Percentiles rank a stretch among this genome's conserved stretches.
These are phyloP conservation scores for Catharanthus roseus DNA, from an alignment of 257 asterid species.

Conservation along the genomic window DNA sequence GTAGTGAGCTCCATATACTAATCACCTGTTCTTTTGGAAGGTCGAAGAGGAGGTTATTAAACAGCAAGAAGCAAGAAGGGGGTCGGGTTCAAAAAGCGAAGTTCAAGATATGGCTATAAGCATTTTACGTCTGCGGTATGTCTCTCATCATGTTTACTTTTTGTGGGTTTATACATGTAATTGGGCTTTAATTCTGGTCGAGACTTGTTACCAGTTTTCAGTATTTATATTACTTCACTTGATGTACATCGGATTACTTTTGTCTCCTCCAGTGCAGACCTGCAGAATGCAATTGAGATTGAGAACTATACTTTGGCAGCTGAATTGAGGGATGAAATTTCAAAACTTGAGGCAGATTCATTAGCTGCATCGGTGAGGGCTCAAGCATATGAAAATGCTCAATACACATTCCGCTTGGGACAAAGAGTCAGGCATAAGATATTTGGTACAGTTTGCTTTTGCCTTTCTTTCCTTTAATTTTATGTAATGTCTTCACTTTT, in stretches of 20 bases:
- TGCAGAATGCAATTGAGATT: slow-evolving; percentile 71
- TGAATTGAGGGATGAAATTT: slow-evolving; percentile 72
- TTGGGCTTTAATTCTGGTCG: slow-evolving; percentile 8
- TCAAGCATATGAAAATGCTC: slow-evolving; percentile 72
- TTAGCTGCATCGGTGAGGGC: slow-evolving; percentile 73
- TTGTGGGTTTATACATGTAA: slow-evolving; percentile 6
- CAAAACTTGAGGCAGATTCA: slow-evolving; percentile 89
- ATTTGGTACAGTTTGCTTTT: slow-evolving; percentile 50
- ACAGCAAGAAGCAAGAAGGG: slow-evolving; percentile 67
- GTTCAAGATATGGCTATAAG: slow-evolving; percentile 97
- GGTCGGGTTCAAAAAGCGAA: slow-evolving; percentile 76
- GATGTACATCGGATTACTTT: slow-evolving; percentile 18
- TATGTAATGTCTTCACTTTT: background rate
- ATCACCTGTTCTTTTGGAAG: slow-evolving; percentile 33
- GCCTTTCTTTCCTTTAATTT: background rate
- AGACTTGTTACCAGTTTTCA: background rate
- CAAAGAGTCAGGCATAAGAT: slow-evolving; percentile 84
- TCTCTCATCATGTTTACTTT: slow-evolving; percentile 16
- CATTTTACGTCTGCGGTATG: slow-evolving; percentile 75
- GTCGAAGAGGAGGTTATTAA: slow-evolving; percentile 80
- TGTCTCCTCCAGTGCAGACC: slow-evolving; percentile 69
- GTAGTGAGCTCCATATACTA: slow-evolving; percentile 1
- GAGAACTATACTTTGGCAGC: slow-evolving; percentile 89
- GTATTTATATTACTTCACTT: slow-evolving; percentile 1
- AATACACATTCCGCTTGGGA: slow-evolving; percentile 81